phyloP scores from a whole-genome alignment of 129 eudicot genomes.

The Ambrosia artemisiifolia region DNA sequence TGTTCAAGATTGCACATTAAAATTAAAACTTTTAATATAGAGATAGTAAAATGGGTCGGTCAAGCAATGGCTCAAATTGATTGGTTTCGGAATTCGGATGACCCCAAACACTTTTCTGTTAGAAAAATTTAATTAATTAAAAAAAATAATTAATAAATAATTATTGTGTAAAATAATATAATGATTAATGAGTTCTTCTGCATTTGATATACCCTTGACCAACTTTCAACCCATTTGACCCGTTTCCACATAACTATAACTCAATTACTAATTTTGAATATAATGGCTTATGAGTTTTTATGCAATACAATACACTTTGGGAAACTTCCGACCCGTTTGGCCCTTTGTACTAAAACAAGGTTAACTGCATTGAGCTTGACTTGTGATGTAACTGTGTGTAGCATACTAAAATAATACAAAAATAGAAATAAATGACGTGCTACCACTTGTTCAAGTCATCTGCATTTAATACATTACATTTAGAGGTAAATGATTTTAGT shows the following conservation, averaged over 20 bases:
- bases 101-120: neutral
- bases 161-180: neutral
- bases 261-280: neutral
- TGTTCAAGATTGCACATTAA: slow-evolving; percentile 31
- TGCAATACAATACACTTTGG: neutral
- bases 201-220: neutral
- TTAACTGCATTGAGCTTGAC: neutral
- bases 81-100: neutral
- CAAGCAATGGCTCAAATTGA: no score
- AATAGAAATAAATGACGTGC: neutral
- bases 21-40: neutral
- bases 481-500: neutral
- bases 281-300: neutral
- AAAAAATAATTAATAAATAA: neutral
- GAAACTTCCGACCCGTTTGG: neutral
- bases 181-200: neutral
- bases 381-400: neutral
- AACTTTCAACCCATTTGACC: neutral
- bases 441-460: neutral
- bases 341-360: neutral
- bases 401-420: neutral
- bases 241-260: neutral
- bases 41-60: neutral
- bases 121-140: neutral
- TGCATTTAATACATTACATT: neutral